These are phyloP conservation scores for Boletus chippewaensis DNA, from an alignment of 1,284 basidiomycete species.

Conservation along the genomic window DNA sequence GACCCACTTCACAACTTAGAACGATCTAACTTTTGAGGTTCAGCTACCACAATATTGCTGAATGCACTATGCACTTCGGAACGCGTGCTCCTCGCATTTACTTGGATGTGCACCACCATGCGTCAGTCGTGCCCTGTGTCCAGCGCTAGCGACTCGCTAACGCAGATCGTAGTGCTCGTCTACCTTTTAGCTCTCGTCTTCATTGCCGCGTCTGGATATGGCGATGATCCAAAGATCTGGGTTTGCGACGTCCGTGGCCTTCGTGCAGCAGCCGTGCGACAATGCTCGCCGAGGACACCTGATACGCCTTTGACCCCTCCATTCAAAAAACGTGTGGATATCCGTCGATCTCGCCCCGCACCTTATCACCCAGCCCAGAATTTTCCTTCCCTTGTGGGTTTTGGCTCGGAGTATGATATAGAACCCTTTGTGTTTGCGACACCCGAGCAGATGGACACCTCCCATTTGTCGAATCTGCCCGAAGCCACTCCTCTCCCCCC, in stretches of 20 bases:
- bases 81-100: slow-evolving; percentile 52
- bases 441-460: slow-evolving; percentile 24
- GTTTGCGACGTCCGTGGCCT: slow-evolving; percentile 44
- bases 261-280: slow-evolving; percentile 31
- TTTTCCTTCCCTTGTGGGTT: slow-evolving; percentile 35
- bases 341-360: slow-evolving; percentile 41
- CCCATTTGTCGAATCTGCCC: slow-evolving; percentile 18
- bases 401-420: slow-evolving; percentile 40
- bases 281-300: slow-evolving; percentile 26
- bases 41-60: slow-evolving; percentile 3
- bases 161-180: slow-evolving; percentile 34
- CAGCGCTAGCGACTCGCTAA: slow-evolving; percentile 1
- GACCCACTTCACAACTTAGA: background rate
- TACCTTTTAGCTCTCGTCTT: slow-evolving; percentile 39
- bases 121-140: slow-evolving; percentile 38
- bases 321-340: slow-evolving; percentile 30
- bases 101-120: slow-evolving; percentile 52
- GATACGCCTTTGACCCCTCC: slow-evolving; percentile 31
- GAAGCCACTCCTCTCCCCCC: slow-evolving; percentile 23
- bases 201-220: slow-evolving; percentile 33
- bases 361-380: slow-evolving; percentile 31
- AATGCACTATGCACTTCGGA: slow-evolving; percentile 46
- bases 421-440: slow-evolving; percentile 36
- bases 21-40: slow-evolving; percentile 11
- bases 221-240: slow-evolving; percentile 48